Conservation (phyloP, 495 filamentous ascomycete genomes). For the Penicillium crystallinum region DNA sequence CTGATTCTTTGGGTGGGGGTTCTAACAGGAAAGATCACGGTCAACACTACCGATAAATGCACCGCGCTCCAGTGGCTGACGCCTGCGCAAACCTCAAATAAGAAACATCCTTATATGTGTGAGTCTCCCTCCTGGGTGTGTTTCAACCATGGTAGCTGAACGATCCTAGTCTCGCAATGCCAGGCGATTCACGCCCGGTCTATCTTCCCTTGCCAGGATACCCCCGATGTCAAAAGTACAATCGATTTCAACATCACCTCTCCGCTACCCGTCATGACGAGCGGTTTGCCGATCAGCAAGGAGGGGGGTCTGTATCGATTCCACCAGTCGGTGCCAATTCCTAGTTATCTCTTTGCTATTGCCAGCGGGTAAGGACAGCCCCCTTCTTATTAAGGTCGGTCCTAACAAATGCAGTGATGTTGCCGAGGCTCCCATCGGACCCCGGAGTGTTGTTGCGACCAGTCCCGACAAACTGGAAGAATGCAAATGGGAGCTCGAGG, state of each 20-base stretch:
- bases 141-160: background rate
- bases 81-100: slow-evolving; percentile 84
- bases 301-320: slow-evolving; percentile 65
- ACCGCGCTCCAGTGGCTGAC: slow-evolving; percentile 93
- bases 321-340: slow-evolving; percentile 84
- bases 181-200: slow-evolving; percentile 93
- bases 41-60: slow-evolving; percentile 75
- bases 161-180: slow-evolving; percentile 71
- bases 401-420: slow-evolving; percentile 54
- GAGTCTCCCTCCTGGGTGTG: slow-evolving; percentile 1
- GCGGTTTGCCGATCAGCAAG: slow-evolving; percentile 64
- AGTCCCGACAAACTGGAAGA: slow-evolving; percentile 79
- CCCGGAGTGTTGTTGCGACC: slow-evolving; percentile 74
- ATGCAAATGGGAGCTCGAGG: slow-evolving; percentile 85
- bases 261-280: slow-evolving; percentile 80
- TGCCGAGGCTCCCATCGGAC: slow-evolving; percentile 74
- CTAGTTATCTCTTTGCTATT: slow-evolving; percentile 87
- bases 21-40: slow-evolving; percentile 39
- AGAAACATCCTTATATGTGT: slow-evolving; percentile 92
- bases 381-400: background rate
- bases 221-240: slow-evolving; percentile 88
- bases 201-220: slow-evolving; percentile 95
- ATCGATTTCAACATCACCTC: slow-evolving; percentile 84
- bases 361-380: slow-evolving; percentile 59
- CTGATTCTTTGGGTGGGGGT: slow-evolving; percentile 1